Conservation (phyloP, 768 basidiomycete genomes). For the Epithele typhae region DNA sequence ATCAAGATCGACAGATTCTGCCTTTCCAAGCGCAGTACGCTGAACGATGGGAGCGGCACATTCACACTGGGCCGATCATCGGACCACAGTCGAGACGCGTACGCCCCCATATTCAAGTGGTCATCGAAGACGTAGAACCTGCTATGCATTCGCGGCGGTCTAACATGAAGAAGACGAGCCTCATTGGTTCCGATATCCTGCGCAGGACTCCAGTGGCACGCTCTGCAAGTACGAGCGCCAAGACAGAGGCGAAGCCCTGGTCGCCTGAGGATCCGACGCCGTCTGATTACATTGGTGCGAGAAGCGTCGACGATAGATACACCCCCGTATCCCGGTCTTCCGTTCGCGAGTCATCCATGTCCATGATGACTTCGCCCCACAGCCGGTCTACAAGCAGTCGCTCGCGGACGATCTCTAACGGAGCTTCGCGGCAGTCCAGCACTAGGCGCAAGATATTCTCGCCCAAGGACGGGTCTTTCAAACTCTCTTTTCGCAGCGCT, state of each 20-base stretch:
- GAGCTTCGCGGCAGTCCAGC: slow-evolving; percentile 2
- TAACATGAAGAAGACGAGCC: slow-evolving; percentile 5
- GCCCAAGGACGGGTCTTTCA: slow-evolving; percentile 2
- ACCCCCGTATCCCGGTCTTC: not conserved
- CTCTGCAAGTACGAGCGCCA: not conserved
- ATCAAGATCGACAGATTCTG: slow-evolving; percentile 18
- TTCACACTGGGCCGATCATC: slow-evolving; percentile 8
- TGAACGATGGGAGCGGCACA: slow-evolving; percentile 16
- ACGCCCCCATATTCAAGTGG: slow-evolving; percentile 11
- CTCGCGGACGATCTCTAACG: slow-evolving; percentile 1
- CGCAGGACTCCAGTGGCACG: slow-evolving; percentile 7
- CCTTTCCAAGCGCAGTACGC: slow-evolving; percentile 20
- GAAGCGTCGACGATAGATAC: not conserved
- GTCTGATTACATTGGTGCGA: slow-evolving; percentile 3
- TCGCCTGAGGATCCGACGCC: slow-evolving; percentile 9
- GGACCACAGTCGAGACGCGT: slow-evolving; percentile 3
- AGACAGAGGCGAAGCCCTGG: slow-evolving; percentile 2
- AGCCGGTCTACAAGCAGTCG: slow-evolving; percentile 1
- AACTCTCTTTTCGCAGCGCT: slow-evolving; percentile 3
- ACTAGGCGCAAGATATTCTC: slow-evolving; percentile 5
- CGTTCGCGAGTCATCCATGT: slow-evolving; percentile 6
- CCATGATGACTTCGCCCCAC: slow-evolving; percentile 1
- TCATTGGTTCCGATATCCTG: slow-evolving; percentile 30
- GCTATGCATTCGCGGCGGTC: not conserved
- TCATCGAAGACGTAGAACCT: slow-evolving; percentile 1